phyloP scores from a whole-genome alignment of 2,329 filamentous ascomycete genomes.

The Ceratocystis eucalypticola region DNA sequence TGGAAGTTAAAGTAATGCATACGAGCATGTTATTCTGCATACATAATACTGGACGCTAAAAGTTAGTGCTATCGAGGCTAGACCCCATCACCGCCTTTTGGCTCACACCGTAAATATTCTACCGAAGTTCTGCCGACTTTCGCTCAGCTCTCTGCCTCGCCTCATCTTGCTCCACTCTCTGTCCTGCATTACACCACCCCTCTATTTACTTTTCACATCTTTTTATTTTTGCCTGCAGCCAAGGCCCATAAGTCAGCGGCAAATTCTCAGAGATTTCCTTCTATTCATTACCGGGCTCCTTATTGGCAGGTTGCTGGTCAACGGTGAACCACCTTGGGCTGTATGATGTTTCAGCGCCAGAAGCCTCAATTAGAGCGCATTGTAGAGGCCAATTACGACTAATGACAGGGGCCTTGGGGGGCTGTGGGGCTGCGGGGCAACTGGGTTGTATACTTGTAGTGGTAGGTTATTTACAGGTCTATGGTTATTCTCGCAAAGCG shows the following conservation, averaged over 20 bases:
- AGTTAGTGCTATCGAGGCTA: too few species aligned
- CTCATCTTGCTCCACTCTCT: neutral
- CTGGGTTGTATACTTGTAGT: neutral
- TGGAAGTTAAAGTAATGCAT: neutral
- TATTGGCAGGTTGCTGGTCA: slow-evolving; percentile 3
- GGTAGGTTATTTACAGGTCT: too few species aligned
- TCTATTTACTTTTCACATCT: neutral
- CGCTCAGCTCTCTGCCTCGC: neutral
- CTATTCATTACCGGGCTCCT: neutral
- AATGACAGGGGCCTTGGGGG: too few species aligned
- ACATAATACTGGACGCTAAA: too few species aligned
- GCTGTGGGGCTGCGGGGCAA: neutral
- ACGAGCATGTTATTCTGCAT: too few species aligned
- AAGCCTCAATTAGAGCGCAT: neutral
- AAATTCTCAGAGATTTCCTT: neutral
- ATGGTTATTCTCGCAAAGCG: too few species aligned
- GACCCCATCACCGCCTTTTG: neutral
- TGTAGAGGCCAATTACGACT: neutral
- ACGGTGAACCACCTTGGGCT: neutral
- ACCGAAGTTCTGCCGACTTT: neutral
- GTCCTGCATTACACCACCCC: neutral
- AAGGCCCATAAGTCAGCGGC: neutral
- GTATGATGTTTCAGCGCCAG: neutral
- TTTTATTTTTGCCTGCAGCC: neutral
- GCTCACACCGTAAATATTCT: neutral